A percentile compares a stretch with the other conserved stretches of the same genome.
Evolutionary conservation across 176 grass and related monocot species (phyloP).

Genomic region (Neostapfia colusana): DNA sequence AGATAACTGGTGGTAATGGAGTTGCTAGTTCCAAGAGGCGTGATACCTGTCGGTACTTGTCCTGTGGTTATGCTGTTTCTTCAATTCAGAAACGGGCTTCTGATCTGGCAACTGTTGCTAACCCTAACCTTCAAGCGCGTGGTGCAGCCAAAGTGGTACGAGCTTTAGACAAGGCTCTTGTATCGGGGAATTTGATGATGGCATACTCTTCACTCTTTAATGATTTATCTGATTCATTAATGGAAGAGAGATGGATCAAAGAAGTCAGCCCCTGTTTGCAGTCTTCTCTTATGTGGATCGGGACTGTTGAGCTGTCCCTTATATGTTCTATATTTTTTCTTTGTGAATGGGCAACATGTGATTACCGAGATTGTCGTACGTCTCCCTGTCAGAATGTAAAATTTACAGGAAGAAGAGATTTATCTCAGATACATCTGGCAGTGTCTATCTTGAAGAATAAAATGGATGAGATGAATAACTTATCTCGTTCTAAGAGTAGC

Average conservation of each 20-base stretch:
- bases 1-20: constrained; percentile 59
- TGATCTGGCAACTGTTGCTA: constrained; percentile 80
- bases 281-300: constrained; percentile 97
- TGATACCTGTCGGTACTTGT: constrained; percentile 79
- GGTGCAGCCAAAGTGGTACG: constrained; percentile 91
- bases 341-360: constrained; percentile 99
- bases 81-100: constrained; percentile 77
- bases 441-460: constrained; percentile 90
- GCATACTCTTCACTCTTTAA: constrained; percentile 87
- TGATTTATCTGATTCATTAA: constrained; percentile 80
- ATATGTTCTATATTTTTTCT: constrained; percentile 98
- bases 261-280: constrained; percentile 93
- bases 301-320: constrained; percentile 72
- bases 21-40: constrained; percentile 61
- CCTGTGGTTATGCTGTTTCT: constrained; percentile 76
- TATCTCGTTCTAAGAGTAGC: constrained; percentile 60
- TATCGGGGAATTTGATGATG: constrained; percentile 63
- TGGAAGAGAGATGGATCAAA: constrained; percentile 95
- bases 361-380: constrained; percentile 93
- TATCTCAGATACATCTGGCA: constrained; percentile 86
- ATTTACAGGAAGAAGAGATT: constrained; percentile 86
- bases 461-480: constrained; percentile 73
- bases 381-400: constrained; percentile 55
- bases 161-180: constrained; percentile 84
- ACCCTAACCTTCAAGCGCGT: constrained; percentile 72